phyloP scores from a whole-genome alignment of 169 alveolate genomes.

The Babesia divergens region DNA sequence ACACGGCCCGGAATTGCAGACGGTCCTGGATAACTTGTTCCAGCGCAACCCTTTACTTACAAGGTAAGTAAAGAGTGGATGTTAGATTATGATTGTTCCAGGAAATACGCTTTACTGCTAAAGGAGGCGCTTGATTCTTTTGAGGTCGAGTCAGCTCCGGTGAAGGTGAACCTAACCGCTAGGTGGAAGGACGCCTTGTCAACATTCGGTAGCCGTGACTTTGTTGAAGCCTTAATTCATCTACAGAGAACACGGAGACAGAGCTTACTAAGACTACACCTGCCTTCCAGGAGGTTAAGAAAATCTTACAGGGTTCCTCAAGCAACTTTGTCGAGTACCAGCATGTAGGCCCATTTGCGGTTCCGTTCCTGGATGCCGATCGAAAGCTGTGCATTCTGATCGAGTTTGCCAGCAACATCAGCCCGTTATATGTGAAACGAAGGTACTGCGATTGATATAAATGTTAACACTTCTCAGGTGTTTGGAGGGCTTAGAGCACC shows the following conservation, averaged over 20 bases:
- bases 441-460: slow-evolving; percentile 4
- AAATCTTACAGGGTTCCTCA: slow-evolving; percentile 42
- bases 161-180: not conserved
- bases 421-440: slow-evolving; percentile 18
- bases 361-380: slow-evolving; percentile 46
- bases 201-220: slow-evolving; percentile 18
- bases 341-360: slow-evolving; percentile 52
- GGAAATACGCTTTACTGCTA: slow-evolving; percentile 46
- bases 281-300: slow-evolving; percentile 47
- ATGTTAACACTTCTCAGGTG: slow-evolving; percentile 11
- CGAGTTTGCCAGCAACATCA: slow-evolving; percentile 35
- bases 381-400: slow-evolving; percentile 31
- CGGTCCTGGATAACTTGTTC: not conserved
- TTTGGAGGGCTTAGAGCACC: slow-evolving; percentile 53
- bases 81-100: not conserved
- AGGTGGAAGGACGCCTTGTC: slow-evolving; percentile 38
- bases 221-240: not conserved
- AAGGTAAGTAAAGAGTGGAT: slow-evolving; percentile 4
- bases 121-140: slow-evolving; percentile 63
- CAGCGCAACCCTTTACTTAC: slow-evolving; percentile 7
- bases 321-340: slow-evolving; percentile 14
- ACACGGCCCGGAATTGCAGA: slow-evolving; percentile 27
- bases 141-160: slow-evolving; percentile 28
- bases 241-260: slow-evolving; percentile 37
- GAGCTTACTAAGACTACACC: slow-evolving; percentile 30